Percentiles rank a stretch among this genome's conserved stretches.
Evolutionary conservation across 495 filamentous ascomycete species (phyloP).

Genomic region (Trichoderma reesei): DNA sequence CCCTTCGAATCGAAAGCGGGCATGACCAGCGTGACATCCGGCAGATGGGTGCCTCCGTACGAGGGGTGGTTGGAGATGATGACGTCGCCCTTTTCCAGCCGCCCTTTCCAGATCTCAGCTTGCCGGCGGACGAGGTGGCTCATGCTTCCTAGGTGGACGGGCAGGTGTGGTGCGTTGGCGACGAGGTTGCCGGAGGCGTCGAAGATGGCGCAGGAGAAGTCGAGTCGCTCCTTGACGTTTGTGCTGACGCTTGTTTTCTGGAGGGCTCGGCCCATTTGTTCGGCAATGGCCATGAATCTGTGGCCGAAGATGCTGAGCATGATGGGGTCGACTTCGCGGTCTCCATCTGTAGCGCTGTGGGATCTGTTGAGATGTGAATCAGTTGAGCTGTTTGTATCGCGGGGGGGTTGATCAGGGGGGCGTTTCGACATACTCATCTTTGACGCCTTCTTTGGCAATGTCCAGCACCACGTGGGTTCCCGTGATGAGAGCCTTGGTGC

Average conservation of each 20-base stretch:
- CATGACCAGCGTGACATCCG: constrained; percentile 90
- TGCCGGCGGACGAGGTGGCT: constrained; percentile 90
- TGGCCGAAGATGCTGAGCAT: constrained; percentile 94
- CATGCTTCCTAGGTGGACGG: constrained; percentile 87
- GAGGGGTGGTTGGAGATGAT: constrained; percentile 94
- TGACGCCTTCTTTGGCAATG: constrained; percentile 47
- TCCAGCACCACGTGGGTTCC: constrained; percentile 67
- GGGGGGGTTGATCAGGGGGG: background rate
- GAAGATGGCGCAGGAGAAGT: constrained; percentile 95
- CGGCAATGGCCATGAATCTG: constrained; percentile 97
- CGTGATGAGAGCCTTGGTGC: constrained; percentile 61
- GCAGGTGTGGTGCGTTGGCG: constrained; percentile 90
- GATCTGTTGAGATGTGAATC: constrained; percentile 18
- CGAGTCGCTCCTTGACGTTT: constrained; percentile 94
- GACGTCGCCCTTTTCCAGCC: constrained; percentile 83
- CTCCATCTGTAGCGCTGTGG: constrained; percentile 24
- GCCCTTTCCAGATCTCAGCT: constrained; percentile 86
- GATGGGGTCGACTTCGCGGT: constrained; percentile 68
- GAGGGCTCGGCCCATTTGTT: constrained; percentile 92
- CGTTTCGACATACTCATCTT: constrained; percentile 32
- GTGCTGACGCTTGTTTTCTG: constrained; percentile 97
- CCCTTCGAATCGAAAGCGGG: constrained; percentile 73
- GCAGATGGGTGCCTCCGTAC: constrained; percentile 71
- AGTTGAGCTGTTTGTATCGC: background rate
- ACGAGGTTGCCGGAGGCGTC: constrained; percentile 85